Base-by-base conservation (phyloP, 2,329 filamentous ascomycete species). In the Hypoxylon rubiginosum region DNA sequence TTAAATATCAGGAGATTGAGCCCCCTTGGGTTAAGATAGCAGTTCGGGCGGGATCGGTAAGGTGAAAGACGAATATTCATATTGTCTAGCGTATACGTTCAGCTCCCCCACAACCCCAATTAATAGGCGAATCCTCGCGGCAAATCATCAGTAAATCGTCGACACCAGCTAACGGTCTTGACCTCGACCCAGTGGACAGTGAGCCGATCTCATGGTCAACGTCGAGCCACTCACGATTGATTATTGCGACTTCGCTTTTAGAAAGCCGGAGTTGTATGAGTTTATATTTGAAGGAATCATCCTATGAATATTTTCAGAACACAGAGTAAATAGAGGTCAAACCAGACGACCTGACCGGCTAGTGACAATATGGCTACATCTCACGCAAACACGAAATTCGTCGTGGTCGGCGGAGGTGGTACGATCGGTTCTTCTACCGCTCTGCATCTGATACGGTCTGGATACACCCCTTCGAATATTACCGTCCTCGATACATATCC, bases 341-440 rank as follows among this genome's bases (percentile, higher is more conserved):
- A 51, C 15, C 32, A 52, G 10, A 53, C 19, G 34, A 26, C n/a
- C n/a, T 2, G 19, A 58, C 26, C 17, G 17, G 19, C 15, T 32
- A 39, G 8, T 17, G 26, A 54, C 49, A 64, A 45, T 21, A 78
- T 77, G 75, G 61, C 71, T 13, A 21, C 41, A 3, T 68, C 66
- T 13, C 73, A 75, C 7, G 52, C 56, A 55, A 68, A 64, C 24
- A 74, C 69, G 7, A 77, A 72, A 36, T 68, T 79, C 21, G 74
- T 85, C 48, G 75, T 83, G 17, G 77, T 85, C 28, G 80, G 84
- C n/a, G 84, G 84, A 30, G 83, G 82, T 9, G 82, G 82, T 46
- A 82, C 81, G 5, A 80, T 82, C 63, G 82, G 82, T 11, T 78
- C 82, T 2, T 84, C 82, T 6, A 84, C 82, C 0, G 82, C 82